phyloP scores from a whole-genome alignment of 768 basidiomycete genomes.

The Amanita rimosa region DNA sequence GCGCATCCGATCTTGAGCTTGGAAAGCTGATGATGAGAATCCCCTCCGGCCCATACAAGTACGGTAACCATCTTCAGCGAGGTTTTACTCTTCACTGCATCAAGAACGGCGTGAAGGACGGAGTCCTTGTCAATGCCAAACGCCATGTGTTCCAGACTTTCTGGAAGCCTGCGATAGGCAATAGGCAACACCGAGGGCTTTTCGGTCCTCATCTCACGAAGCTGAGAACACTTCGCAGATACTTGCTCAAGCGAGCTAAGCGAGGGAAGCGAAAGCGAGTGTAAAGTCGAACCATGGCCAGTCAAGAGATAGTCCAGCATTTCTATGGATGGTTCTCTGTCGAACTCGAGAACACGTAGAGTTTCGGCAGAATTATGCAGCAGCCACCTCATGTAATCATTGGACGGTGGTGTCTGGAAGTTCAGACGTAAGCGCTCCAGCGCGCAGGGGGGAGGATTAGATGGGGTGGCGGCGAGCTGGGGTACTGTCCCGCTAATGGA shows the following conservation, averaged over 20 bases:
- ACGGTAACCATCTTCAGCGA: slow-evolving; percentile 39
- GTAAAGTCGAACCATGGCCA: slow-evolving; percentile 36
- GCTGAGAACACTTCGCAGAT: slow-evolving; percentile 31
- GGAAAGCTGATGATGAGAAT: slow-evolving; percentile 36
- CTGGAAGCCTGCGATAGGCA: slow-evolving; percentile 3
- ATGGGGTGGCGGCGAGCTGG: slow-evolving; percentile 29
- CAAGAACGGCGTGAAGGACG: slow-evolving; percentile 40
- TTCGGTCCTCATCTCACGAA: slow-evolving; percentile 48
- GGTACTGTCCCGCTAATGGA: slow-evolving; percentile 50
- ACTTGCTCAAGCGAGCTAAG: slow-evolving; percentile 38
- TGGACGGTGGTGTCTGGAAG: slow-evolving; percentile 49
- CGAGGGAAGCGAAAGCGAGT: slow-evolving; percentile 46
- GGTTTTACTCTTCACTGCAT: slow-evolving; percentile 34
- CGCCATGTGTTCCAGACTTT: slow-evolving; percentile 38
- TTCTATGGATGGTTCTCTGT: slow-evolving; percentile 44
- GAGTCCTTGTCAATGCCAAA: slow-evolving; percentile 50
- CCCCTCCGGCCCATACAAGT: slow-evolving; percentile 41
- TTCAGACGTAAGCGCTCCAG: slow-evolving; percentile 50
- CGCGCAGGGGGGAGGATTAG: slow-evolving; percentile 32
- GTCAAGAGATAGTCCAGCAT: slow-evolving; percentile 44
- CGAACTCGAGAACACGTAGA: slow-evolving; percentile 45
- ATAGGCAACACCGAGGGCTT: slow-evolving; percentile 14
- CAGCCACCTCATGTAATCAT: slow-evolving; percentile 61
- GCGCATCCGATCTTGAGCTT: slow-evolving; percentile 57
- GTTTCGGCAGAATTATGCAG: slow-evolving; percentile 41